A percentile compares a stretch with the other conserved stretches of the same genome.
These are phyloP conservation scores for Thuidium tamariscinum DNA, from an alignment of 225 moss, liverwort and hornwort genomes.

Conservation along the genomic window DNA sequence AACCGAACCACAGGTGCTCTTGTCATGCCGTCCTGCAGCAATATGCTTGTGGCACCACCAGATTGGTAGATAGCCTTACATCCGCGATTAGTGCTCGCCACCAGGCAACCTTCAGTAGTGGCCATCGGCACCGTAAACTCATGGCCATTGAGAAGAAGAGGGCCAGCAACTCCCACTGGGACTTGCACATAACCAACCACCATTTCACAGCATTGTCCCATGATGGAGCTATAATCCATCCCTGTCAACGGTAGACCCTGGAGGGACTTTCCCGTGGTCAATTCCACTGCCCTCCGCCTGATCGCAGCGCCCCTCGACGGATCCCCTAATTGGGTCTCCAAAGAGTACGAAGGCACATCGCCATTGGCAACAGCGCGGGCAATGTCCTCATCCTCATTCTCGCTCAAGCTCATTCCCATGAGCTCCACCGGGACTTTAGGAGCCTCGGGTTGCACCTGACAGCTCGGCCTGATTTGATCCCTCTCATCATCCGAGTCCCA, in stretches of 20 bases:
- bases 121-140: slow-evolving; percentile 90
- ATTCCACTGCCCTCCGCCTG: slow-evolving; percentile 64
- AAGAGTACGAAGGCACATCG: slow-evolving; percentile 41
- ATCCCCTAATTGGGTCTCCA: slow-evolving; percentile 69
- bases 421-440: slow-evolving; percentile 45
- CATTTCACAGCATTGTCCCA: slow-evolving; percentile 99
- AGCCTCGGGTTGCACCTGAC: slow-evolving; percentile 16
- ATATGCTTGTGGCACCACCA: slow-evolving; percentile 72
- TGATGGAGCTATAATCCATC: slow-evolving; percentile 74
- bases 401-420: slow-evolving; percentile 26
- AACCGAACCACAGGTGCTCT: slow-evolving; percentile 96
- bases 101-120: slow-evolving; percentile 88
- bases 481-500: slow-evolving; percentile 85
- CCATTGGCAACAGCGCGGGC: slow-evolving; percentile 55
- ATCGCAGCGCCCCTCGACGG: slow-evolving; percentile 52
- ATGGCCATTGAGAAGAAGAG: slow-evolving; percentile 65
- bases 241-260: slow-evolving; percentile 64
- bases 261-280: slow-evolving; percentile 48
- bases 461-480: slow-evolving; percentile 29
- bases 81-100: slow-evolving; percentile 96
- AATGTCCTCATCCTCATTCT: slow-evolving; percentile 59
- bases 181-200: slow-evolving; percentile 91
- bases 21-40: slow-evolving; percentile 80
- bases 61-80: slow-evolving; percentile 86
- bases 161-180: slow-evolving; percentile 88